These are phyloP conservation scores for Puccinia coronata DNA, from an alignment of 1,284 basidiomycete species.

Conservation along the genomic window DNA sequence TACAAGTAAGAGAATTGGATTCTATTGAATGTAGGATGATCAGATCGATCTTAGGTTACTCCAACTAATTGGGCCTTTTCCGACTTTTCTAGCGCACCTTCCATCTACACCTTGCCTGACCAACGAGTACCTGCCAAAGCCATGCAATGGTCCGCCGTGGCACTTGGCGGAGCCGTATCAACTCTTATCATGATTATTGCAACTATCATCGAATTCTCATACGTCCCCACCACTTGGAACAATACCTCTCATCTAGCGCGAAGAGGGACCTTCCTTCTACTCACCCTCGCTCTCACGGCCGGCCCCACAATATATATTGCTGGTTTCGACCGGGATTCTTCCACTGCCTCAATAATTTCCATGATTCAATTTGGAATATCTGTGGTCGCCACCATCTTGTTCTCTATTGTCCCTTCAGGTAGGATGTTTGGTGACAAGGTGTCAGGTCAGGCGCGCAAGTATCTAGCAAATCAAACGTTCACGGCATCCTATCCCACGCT, in stretches of 20 bases:
- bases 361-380: slow-evolving; percentile 91
- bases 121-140: slow-evolving; percentile 66
- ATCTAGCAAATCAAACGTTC: slow-evolving; percentile 92
- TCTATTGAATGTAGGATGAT: no score
- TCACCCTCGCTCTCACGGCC: slow-evolving; percentile 79
- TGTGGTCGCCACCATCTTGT: slow-evolving; percentile 75
- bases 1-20: slow-evolving; percentile 39
- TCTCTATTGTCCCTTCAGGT: slow-evolving; percentile 83
- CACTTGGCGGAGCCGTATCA: slow-evolving; percentile 84
- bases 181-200: slow-evolving; percentile 90
- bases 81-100: slow-evolving; percentile 75
- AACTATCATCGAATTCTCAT: slow-evolving; percentile 87
- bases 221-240: slow-evolving; percentile 95
- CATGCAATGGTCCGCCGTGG: slow-evolving; percentile 82
- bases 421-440: slow-evolving; percentile 94
- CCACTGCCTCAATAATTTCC: slow-evolving; percentile 76
- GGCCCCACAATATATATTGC: slow-evolving; percentile 85
- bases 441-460: slow-evolving; percentile 86
- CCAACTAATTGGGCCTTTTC: slow-evolving; percentile 1
- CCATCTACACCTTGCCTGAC: slow-evolving; percentile 67
- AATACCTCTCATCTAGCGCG: slow-evolving; percentile 90
- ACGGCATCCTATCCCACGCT: slow-evolving; percentile 85
- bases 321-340: slow-evolving; percentile 65
- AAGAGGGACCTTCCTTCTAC: slow-evolving; percentile 76
- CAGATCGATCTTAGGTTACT: not conserved